Evolutionary conservation across 192 early-diverging fungal genomes (phyloP).

Genomic region (Gryganskiella cystojenkinii): DNA sequence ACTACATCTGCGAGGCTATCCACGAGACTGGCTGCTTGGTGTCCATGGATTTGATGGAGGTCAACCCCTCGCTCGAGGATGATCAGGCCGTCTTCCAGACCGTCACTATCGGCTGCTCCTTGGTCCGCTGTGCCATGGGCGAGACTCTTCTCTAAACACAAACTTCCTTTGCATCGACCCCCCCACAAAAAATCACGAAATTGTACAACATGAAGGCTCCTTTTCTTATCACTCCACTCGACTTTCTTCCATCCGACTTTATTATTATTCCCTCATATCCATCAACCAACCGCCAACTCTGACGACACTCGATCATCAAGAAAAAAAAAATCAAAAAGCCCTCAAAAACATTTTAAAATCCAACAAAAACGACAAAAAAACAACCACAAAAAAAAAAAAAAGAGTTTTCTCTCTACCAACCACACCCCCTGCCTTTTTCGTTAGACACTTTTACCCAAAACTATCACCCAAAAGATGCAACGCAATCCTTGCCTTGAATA

Average conservation of each 20-base stretch:
- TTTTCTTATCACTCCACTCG: background rate
- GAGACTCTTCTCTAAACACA: slow-evolving; percentile 69
- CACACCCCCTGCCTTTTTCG: slow-evolving; percentile 22
- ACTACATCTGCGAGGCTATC: slow-evolving; percentile 95
- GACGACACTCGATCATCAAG: slow-evolving; percentile 3
- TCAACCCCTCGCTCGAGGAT: slow-evolving; percentile 89
- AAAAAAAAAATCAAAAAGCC: slow-evolving; percentile 16
- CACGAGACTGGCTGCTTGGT: slow-evolving; percentile 90
- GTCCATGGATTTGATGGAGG: slow-evolving; percentile 94
- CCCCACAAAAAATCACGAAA: slow-evolving; percentile 11
- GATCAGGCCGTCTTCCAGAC: slow-evolving; percentile 83
- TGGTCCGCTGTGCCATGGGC: slow-evolving; percentile 86
- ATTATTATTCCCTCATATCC: background rate
- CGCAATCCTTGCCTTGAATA: slow-evolving; percentile 25
- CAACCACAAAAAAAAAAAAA: slow-evolving; percentile 3
- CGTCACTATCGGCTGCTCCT: slow-evolving; percentile 89
- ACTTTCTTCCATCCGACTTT: background rate
- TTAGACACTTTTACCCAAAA: slow-evolving; percentile 11
- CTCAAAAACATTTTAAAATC: slow-evolving; percentile 16
- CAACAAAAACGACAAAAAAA: slow-evolving; percentile 17
- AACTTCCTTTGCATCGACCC: slow-evolving; percentile 20
- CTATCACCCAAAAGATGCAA: slow-evolving; percentile 22
- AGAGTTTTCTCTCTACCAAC: background rate
- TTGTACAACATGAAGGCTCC: slow-evolving; percentile 8
- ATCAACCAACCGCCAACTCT: background rate